Evolutionary conservation across 257 asterid genomes (phyloP).

Genomic region (Buddleja alternifolia): DNA sequence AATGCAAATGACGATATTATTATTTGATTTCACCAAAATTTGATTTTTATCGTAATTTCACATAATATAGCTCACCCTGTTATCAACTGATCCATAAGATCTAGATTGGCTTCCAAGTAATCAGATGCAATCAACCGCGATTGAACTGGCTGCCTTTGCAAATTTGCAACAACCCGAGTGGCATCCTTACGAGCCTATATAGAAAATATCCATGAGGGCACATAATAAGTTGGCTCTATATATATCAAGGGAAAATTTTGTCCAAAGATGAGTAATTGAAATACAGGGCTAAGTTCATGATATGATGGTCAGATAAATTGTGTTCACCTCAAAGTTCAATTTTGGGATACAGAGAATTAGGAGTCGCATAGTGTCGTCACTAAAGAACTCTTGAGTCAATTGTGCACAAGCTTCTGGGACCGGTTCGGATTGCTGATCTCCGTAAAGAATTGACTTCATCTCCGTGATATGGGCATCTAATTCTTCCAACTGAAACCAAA

Average conservation of each 20-base stretch:
- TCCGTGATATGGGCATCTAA: conserved; percentile 54
- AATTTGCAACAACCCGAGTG: conserved; percentile 78
- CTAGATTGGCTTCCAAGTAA: conserved; percentile 80
- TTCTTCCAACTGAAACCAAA: conserved; percentile 64
- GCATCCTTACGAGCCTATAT: conserved; percentile 87
- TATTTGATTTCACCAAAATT: too few relatives aligned
- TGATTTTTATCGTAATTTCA: too few relatives aligned
- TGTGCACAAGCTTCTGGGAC: conserved; percentile 71
- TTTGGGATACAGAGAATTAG: conserved; percentile 73
- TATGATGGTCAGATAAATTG: not conserved
- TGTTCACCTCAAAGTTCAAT: conserved; percentile 73
- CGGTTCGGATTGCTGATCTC: conserved; percentile 75
- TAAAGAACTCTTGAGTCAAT: conserved; percentile 74
- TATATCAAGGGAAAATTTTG: not conserved
- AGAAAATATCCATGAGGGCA: conserved; percentile 19
- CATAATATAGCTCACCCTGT: conserved; percentile 59
- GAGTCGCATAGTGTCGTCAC: conserved; percentile 62
- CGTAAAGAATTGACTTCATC: conserved; percentile 75
- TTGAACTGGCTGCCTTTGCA: conserved; percentile 81
- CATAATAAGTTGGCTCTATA: not conserved
- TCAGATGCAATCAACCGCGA: conserved; percentile 78
- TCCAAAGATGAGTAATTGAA: conserved; percentile 3
- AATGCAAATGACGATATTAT: too few relatives aligned
- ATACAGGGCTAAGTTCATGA: not conserved
- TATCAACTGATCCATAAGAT: conserved; percentile 68